These are phyloP conservation scores for Chlorella vulgaris DNA, from an alignment of 139 green algal genomes.

Conservation along the genomic window DNA sequence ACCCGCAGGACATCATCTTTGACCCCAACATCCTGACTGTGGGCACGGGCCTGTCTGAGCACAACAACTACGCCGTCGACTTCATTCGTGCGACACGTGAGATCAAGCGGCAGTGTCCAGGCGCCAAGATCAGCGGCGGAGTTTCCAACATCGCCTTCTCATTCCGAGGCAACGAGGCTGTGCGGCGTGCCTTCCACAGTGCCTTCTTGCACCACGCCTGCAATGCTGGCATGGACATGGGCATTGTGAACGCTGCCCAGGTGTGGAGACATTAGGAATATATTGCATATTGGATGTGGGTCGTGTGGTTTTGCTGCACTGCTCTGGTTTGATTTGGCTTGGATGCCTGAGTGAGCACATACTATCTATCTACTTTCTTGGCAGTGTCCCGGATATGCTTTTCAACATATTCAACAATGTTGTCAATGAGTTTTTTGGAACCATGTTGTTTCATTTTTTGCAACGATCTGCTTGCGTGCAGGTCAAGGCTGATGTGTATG, in stretches of 20 bases:
- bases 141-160: conserved; percentile 99
- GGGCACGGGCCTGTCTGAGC: conserved; percentile 94
- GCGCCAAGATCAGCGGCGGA: conserved; percentile 93
- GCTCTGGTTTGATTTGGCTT: not conserved
- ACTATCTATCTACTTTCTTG: no score
- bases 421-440: not conserved
- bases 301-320: not conserved
- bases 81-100: conserved; percentile 92
- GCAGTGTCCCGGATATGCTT: no score
- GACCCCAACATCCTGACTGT: conserved; percentile 99
- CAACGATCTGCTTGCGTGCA: conserved; percentile 18
- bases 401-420: no score
- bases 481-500: conserved; percentile 94
- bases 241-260: conserved; percentile 96
- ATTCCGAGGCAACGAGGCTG: conserved; percentile 97
- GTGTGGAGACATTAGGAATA: conserved; percentile 41
- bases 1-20: conserved; percentile 98
- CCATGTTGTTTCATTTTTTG: not conserved
- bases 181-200: conserved; percentile 92
- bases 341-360: no score
- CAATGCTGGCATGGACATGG: conserved; percentile 98
- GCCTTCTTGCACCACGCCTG: conserved; percentile 96
- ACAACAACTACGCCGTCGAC: conserved; percentile 99
- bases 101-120: conserved; percentile 96
- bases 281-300: not conserved